phyloP scores from a whole-genome alignment of 1,284 basidiomycete species.

The Moesziomyces antarcticus region DNA sequence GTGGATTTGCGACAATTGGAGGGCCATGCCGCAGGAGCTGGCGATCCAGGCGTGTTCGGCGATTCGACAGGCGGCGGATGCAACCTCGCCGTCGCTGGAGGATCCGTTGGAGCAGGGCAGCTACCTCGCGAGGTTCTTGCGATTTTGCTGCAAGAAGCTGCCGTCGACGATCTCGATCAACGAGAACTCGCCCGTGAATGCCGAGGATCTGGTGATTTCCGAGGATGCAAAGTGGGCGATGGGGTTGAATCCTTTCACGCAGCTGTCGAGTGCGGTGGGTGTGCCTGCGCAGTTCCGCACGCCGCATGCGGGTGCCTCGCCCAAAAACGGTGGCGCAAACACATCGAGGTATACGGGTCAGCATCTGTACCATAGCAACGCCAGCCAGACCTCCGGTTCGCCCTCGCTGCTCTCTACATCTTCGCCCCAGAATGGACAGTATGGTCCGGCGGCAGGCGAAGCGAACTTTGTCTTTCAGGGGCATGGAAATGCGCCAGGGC shows the following conservation, averaged over 20 bases:
- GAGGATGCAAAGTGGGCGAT: conserved; percentile 50
- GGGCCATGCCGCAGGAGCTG: conserved; percentile 49
- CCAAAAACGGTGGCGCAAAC: neutral
- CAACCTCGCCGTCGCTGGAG: conserved; percentile 43
- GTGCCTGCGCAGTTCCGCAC: conserved; percentile 10
- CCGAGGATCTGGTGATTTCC: conserved; percentile 44
- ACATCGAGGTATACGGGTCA: conserved; percentile 5
- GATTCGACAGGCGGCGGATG: conserved; percentile 45
- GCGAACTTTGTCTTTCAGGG: conserved; percentile 23
- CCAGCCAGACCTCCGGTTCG: conserved; percentile 32
- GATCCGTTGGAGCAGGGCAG: conserved; percentile 45
- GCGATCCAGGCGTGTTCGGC: conserved; percentile 40
- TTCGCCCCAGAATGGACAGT: conserved; percentile 17
- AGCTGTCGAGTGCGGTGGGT: conserved; percentile 22
- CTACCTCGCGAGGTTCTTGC: conserved; percentile 45
- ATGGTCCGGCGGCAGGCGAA: neutral
- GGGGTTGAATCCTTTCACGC: conserved; percentile 41
- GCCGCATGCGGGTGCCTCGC: conserved; percentile 17
- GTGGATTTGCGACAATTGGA: conserved; percentile 54
- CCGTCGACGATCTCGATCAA: conserved; percentile 51
- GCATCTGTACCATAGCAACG: conserved; percentile 27
- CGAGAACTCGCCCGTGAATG: conserved; percentile 51
- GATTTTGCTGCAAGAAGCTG: conserved; percentile 52
- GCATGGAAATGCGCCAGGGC: neutral
- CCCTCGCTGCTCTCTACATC: conserved; percentile 28